Conservation (phyloP, 2,329 filamentous ascomycete genomes). For the Stemphylium lycopersici region DNA sequence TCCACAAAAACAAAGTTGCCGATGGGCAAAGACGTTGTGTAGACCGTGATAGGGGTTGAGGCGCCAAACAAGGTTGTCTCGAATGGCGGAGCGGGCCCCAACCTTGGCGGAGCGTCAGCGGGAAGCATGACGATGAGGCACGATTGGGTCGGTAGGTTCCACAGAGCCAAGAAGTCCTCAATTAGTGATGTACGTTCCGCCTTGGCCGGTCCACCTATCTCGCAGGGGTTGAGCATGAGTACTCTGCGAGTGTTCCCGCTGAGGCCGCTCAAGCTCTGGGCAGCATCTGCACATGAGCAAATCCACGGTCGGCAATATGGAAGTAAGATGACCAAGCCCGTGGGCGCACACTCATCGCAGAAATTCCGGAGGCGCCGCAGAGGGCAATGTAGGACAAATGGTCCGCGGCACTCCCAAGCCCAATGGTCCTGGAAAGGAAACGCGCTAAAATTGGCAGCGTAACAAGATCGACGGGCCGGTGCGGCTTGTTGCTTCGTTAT, state of each 20-base stretch:
- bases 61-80: conserved; percentile 15
- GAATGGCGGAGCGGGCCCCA: conserved; percentile 32
- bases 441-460: conserved; percentile 18
- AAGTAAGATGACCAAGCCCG: conserved; percentile 2
- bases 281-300: conserved; percentile 19
- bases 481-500: conserved; percentile 31
- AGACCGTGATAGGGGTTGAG: conserved; percentile 23
- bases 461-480: conserved; percentile 16
- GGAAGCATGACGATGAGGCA: conserved; percentile 16
- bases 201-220: conserved; percentile 31
- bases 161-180: conserved; percentile 25
- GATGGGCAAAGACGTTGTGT: conserved; percentile 1
- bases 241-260: conserved; percentile 30
- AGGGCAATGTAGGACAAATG: not conserved
- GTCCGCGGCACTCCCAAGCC: not conserved
- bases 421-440: conserved; percentile 2
- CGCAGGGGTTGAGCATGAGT: conserved; percentile 23
- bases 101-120: conserved; percentile 29
- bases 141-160: conserved; percentile 29
- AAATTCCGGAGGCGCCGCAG: too few relatives aligned
- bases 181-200: conserved; percentile 28
- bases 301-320: conserved; percentile 7
- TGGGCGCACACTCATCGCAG: not conserved
- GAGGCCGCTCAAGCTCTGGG: conserved; percentile 29
- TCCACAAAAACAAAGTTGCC: conserved; percentile 19